Conservation (phyloP, 106 monocot genomes). For the Phalaenopsis equestris region DNA sequence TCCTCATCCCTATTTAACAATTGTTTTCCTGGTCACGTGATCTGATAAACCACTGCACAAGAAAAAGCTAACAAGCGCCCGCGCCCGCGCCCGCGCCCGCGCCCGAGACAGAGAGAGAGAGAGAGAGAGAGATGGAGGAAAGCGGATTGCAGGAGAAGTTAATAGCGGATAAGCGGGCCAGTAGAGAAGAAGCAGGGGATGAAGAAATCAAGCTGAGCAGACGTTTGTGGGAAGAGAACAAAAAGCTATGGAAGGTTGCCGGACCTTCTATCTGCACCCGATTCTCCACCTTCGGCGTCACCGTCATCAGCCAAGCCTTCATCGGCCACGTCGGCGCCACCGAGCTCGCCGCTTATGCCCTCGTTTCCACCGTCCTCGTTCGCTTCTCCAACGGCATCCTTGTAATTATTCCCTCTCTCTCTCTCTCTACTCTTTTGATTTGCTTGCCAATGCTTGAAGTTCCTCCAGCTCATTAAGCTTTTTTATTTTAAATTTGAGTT, state of each 20-base stretch:
- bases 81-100: no score
- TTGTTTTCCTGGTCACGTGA: no score
- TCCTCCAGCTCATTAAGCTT: no score
- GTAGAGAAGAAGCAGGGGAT: background rate
- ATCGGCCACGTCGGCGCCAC: conserved; percentile 37
- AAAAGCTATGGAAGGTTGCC: conserved; percentile 34
- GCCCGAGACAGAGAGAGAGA: background rate
- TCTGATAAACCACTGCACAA: no score
- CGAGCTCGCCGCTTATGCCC: conserved; percentile 43
- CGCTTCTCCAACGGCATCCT: conserved; percentile 41
- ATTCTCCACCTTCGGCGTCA: conserved; percentile 30
- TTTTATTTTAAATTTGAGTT: no score
- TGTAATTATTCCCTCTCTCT: conserved; percentile 5
- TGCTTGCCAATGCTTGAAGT: background rate
- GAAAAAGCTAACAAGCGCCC: no score
- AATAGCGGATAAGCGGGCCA: background rate
- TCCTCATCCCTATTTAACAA: no score
- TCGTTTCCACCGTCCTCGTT: conserved; percentile 42
- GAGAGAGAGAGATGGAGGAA: conserved; percentile 2
- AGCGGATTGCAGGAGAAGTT: background rate
- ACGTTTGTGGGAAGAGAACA: conserved; percentile 29
- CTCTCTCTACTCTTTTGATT: no score
- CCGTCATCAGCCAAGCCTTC: conserved; percentile 37
- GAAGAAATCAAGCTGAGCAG: conserved; percentile 1
- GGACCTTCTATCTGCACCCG: conserved; percentile 33